phyloP scores from a whole-genome alignment of 2,329 filamentous ascomycete genomes.

The Thielaviopsis populi region DNA sequence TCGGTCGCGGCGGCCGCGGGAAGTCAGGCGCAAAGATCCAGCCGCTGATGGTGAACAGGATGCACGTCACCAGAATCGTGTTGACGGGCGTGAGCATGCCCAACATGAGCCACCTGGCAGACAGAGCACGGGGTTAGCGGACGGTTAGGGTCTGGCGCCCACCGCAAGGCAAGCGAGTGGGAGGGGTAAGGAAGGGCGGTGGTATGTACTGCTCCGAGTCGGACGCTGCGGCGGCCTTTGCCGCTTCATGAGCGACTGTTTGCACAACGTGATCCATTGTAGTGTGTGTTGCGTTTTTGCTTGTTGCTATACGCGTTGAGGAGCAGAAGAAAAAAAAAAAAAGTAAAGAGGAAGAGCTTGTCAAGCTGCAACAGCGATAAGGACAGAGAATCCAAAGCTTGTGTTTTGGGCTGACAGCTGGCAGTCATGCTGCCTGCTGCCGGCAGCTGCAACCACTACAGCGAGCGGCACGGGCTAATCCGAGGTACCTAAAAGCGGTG shows the following conservation, averaged over 20 bases:
- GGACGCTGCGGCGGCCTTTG: slow-evolving; percentile 25
- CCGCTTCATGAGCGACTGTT: slow-evolving; percentile 39
- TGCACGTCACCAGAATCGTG: slow-evolving; percentile 39
- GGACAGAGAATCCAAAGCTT: neutral
- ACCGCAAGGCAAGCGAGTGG: neutral
- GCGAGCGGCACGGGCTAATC: neutral
- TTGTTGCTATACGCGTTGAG: neutral
- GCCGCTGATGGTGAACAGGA: slow-evolving; percentile 36
- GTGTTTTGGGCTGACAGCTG: neutral
- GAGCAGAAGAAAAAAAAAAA: neutral
- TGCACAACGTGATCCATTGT: slow-evolving; percentile 44
- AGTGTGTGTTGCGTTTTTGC: neutral
- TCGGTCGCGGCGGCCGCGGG: slow-evolving; percentile 29
- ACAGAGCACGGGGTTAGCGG: neutral
- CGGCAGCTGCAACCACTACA: neutral
- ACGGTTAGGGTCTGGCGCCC: neutral
- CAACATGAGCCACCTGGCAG: slow-evolving; percentile 23
- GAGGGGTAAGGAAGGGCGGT: slow-evolving; percentile 7
- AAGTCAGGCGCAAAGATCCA: slow-evolving; percentile 22
- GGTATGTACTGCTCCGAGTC: slow-evolving; percentile 18
- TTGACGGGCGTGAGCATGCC: slow-evolving; percentile 47
- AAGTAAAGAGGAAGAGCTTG: neutral
- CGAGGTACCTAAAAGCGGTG: neutral
- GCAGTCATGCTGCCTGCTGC: neutral
- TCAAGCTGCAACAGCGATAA: neutral